Percentiles rank a stretch among this genome's conserved stretches.
phyloP scores from a whole-genome alignment of 2,329 filamentous ascomycete genomes.

The Nemania sp. region DNA sequence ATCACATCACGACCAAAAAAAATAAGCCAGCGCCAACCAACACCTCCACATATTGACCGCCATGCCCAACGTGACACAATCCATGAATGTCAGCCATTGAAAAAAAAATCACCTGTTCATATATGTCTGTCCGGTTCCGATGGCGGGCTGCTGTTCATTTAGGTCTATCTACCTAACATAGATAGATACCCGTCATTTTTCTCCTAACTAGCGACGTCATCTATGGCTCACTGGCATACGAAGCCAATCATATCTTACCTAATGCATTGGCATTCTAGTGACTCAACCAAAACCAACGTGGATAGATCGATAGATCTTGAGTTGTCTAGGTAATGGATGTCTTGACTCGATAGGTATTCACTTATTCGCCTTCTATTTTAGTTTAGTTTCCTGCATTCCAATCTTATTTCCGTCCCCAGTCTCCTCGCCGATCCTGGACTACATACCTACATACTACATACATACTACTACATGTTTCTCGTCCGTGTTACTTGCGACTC shows the following conservation, averaged over 20 bases:
- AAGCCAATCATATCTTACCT: conserved; percentile 3
- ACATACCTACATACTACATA: too few relatives aligned
- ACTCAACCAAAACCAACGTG: background rate
- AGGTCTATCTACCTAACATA: background rate
- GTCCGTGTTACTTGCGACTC: conserved; percentile 6
- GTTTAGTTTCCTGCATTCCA: background rate
- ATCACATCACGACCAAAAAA: background rate
- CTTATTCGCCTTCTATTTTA: background rate
- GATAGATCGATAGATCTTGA: background rate
- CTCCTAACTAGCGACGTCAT: background rate
- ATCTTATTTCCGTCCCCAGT: background rate
- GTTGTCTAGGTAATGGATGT: background rate
- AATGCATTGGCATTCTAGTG: conserved; percentile 1
- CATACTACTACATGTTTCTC: too few relatives aligned
- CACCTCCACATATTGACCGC: background rate
- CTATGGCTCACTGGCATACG: background rate
- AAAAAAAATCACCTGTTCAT: background rate
- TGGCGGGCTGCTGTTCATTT: background rate
- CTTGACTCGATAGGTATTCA: background rate
- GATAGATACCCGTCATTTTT: background rate
- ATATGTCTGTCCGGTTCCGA: background rate
- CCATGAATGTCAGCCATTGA: background rate
- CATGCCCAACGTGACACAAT: conserved; percentile 1
- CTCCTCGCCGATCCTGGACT: background rate
- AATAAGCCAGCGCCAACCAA: background rate